Percentiles rank a stretch among this genome's conserved stretches.
Conservation (phyloP, 805 yeast species). For the Myxozyma melibiosi region DNA sequence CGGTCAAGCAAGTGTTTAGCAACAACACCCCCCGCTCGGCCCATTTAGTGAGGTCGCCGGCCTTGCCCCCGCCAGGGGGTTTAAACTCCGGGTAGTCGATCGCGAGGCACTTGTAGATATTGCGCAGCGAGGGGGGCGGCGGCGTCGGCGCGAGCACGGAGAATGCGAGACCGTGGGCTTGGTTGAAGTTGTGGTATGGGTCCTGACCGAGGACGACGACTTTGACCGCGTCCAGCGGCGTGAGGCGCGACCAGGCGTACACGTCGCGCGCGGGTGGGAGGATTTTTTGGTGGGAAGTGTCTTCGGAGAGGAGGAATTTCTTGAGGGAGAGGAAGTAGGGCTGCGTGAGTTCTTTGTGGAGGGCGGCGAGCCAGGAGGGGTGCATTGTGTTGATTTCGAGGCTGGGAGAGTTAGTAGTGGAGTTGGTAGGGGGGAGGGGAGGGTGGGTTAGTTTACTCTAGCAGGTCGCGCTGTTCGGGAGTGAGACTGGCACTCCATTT, state of each 20-base stretch:
- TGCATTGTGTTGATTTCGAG: slow-evolving; percentile 73
- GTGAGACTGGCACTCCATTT: slow-evolving; percentile 55
- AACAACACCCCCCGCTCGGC: slow-evolving; percentile 83
- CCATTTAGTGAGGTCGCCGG: slow-evolving; percentile 79
- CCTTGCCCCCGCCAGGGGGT: slow-evolving; percentile 54
- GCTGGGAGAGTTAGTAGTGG: slow-evolving; percentile 38
- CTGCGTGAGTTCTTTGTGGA: slow-evolving; percentile 73
- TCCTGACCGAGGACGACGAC: slow-evolving; percentile 92
- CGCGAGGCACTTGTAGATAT: slow-evolving; percentile 78
- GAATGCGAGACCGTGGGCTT: slow-evolving; percentile 96
- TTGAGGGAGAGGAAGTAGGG: slow-evolving; percentile 82
- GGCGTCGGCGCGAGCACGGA: slow-evolving; percentile 82
- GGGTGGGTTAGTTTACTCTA: slow-evolving; percentile 43
- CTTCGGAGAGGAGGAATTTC: slow-evolving; percentile 56
- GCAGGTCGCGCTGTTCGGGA: slow-evolving; percentile 53
- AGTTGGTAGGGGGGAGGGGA: slow-evolving; percentile 6
- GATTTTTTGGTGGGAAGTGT: slow-evolving; percentile 49
- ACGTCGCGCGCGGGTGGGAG: slow-evolving; percentile 80
- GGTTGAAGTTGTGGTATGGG: slow-evolving; percentile 90
- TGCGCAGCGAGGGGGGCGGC: slow-evolving; percentile 84
- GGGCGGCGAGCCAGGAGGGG: slow-evolving; percentile 71
- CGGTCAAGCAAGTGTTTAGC: slow-evolving; percentile 87
- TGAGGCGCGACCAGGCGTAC: slow-evolving; percentile 88
- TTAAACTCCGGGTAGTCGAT: slow-evolving; percentile 68
- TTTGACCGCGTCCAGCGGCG: slow-evolving; percentile 72